phyloP scores from a whole-genome alignment of 257 asterid species.

The Gynochthodes officinalis region DNA sequence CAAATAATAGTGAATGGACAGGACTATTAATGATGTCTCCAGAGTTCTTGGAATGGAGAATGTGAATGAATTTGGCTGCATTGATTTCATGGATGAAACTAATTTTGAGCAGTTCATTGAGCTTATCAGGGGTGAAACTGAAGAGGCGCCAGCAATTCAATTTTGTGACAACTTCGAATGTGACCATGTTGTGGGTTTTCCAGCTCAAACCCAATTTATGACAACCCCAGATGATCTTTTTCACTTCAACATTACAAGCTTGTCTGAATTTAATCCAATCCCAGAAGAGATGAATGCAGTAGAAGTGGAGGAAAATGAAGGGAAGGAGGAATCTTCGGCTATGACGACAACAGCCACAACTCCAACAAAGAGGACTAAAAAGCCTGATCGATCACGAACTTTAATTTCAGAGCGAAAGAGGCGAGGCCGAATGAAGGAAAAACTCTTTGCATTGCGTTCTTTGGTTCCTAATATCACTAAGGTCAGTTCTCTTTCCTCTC shows the following conservation, averaged over 20 bases:
- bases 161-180: constrained; percentile 27
- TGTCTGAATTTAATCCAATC: constrained; percentile 6
- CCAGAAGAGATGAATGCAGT: not conserved
- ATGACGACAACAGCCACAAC: constrained; percentile 1
- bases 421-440: constrained; percentile 89
- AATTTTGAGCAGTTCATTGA: constrained; percentile 47
- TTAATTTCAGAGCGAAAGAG: constrained; percentile 66
- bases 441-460: constrained; percentile 71
- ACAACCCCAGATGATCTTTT: constrained; percentile 30
- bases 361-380: constrained; percentile 18
- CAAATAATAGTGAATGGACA: too few species aligned
- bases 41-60: constrained; percentile 16
- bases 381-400: constrained; percentile 58
- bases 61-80: constrained; percentile 33
- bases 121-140: constrained; percentile 38
- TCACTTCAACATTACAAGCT: constrained; percentile 24
- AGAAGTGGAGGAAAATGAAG: constrained; percentile 27
- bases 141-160: constrained; percentile 24
- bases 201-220: constrained; percentile 10
- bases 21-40: constrained; percentile 5
- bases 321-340: constrained; percentile 40
- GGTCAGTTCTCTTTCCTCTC: constrained; percentile 36
- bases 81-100: constrained; percentile 55
- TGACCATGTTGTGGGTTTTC: constrained; percentile 22
- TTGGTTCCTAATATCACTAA: constrained; percentile 82